Percentiles rank a stretch among this genome's conserved stretches.
Conservation (phyloP, 2,329 filamentous ascomycete genomes). For the Chrysoporthe puriensis region DNA sequence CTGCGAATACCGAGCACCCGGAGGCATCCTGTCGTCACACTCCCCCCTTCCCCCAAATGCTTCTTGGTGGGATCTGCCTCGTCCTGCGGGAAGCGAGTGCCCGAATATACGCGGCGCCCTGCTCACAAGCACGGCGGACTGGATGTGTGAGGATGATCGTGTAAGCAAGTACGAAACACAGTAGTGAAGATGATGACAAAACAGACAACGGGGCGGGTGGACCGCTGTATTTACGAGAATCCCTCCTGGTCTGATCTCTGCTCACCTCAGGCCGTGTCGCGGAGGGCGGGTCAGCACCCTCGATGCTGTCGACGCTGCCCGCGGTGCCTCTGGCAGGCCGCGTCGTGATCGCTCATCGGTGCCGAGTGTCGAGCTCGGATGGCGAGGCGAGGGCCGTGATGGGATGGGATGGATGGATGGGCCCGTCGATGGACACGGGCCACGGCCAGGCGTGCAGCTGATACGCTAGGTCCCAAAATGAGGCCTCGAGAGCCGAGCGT, state of each 20-base stretch:
- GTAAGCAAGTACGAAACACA: background rate
- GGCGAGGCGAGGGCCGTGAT: background rate
- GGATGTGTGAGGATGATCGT: background rate
- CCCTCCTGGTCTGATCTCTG: background rate
- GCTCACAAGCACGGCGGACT: background rate
- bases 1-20: background rate
- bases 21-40: no score
- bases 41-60: background rate
- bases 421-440: background rate
- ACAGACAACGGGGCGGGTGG: background rate
- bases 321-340: background rate
- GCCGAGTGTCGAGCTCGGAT: background rate
- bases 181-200: background rate
- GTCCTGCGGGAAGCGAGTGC: background rate
- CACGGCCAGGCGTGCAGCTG: conserved; percentile 4
- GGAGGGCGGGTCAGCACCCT: background rate
- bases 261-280: background rate
- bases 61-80: background rate
- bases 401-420: background rate
- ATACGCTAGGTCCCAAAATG: conserved; percentile 9
- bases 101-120: background rate
- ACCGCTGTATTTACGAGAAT: background rate
- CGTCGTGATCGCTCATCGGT: background rate
- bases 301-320: background rate
- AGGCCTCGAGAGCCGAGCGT: conserved; percentile 2